A percentile compares a stretch with the other conserved stretches of the same genome.
phyloP scores from a whole-genome alignment of 2,329 filamentous ascomycete genomes.

The Paraconiothyrium sp. region DNA sequence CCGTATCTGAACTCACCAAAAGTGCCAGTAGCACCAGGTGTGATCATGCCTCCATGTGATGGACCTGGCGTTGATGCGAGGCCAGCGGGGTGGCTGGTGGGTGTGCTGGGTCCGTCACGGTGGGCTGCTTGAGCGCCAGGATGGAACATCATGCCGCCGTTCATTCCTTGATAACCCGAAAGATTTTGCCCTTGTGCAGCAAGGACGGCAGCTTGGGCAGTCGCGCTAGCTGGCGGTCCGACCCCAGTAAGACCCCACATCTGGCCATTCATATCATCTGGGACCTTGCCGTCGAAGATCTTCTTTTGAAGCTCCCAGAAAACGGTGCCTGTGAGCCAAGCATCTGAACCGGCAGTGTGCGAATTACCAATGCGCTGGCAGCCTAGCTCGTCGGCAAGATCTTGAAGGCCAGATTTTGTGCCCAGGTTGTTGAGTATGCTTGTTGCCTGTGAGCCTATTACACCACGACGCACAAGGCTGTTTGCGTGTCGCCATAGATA shows the following conservation, averaged over 20 bases:
- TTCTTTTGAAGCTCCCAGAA: constrained; percentile 93
- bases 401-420: constrained; percentile 89
- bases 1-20: constrained; percentile 73
- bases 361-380: constrained; percentile 87
- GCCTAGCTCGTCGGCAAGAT: constrained; percentile 91
- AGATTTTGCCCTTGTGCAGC: constrained; percentile 53
- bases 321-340: constrained; percentile 88
- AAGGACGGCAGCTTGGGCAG: constrained; percentile 55
- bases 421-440: constrained; percentile 87
- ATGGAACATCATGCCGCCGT: constrained; percentile 52
- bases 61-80: constrained; percentile 62
- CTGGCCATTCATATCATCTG: constrained; percentile 83
- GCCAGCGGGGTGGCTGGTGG: constrained; percentile 65
- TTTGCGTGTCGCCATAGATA: constrained; percentile 92
- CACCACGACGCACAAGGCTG: constrained; percentile 66
- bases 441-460: constrained; percentile 58
- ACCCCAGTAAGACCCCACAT: constrained; percentile 87
- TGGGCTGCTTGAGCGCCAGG: constrained; percentile 48
- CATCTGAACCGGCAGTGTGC: constrained; percentile 94
- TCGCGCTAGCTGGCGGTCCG: constrained; percentile 64
- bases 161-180: constrained; percentile 45
- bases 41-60: constrained; percentile 71
- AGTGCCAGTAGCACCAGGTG: constrained; percentile 78
- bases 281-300: constrained; percentile 84
- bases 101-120: constrained; percentile 72